Percentiles rank a stretch among this genome's conserved stretches.
phyloP scores from a whole-genome alignment of 169 alveolate genomes.

The Eimeria brunetti region DNA sequence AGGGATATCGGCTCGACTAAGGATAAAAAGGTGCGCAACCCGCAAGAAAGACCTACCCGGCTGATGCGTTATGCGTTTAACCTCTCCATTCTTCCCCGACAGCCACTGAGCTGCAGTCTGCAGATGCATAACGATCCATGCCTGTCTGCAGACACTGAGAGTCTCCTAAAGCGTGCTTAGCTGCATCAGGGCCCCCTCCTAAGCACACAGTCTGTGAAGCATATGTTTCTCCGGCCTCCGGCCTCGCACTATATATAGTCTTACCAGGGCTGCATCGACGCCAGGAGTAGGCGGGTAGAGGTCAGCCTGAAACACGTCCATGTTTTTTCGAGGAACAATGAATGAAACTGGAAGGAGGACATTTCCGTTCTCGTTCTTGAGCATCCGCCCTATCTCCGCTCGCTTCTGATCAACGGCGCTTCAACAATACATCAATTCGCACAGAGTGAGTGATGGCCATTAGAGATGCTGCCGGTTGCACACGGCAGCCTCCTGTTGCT shows the following conservation, averaged over 20 bases:
- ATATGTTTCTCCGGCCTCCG: neutral
- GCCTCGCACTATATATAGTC: neutral
- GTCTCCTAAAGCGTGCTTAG: neutral
- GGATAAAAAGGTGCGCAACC: neutral
- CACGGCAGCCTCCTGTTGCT: neutral
- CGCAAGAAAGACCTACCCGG: conserved; percentile 36
- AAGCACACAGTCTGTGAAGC: neutral
- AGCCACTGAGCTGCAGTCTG: conserved; percentile 68
- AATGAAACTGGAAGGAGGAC: conserved; percentile 79
- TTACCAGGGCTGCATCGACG: conserved; percentile 78
- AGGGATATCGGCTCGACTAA: neutral
- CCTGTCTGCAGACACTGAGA: neutral
- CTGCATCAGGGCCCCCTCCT: neutral
- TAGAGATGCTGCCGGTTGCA: neutral
- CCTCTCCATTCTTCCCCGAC: conserved; percentile 62
- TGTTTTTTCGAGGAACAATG: conserved; percentile 81
- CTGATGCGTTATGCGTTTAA: conserved; percentile 48
- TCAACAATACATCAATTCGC: conserved; percentile 25
- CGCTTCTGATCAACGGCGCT: conserved; percentile 78
- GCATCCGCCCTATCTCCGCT: conserved; percentile 81
- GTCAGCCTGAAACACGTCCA: conserved; percentile 81
- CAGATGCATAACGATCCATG: neutral
- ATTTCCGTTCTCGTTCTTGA: conserved; percentile 76
- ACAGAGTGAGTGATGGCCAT: neutral
- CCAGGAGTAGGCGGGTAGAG: conserved; percentile 81